Evolutionary conservation across 164 flowering plant genomes (phyloP).

Genomic region (Vitis rotundifolia): DNA sequence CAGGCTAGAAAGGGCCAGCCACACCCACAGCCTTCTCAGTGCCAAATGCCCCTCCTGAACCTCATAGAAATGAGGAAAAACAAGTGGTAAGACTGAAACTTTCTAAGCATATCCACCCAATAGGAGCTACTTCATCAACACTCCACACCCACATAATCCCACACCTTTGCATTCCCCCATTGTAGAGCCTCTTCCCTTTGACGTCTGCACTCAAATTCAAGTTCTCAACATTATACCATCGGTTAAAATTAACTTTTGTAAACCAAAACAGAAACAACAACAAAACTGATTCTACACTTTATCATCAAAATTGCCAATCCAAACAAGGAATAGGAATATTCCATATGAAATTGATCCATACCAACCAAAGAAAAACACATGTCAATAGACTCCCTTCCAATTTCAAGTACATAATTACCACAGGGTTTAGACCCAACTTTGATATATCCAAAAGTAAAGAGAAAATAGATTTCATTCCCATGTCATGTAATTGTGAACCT

Average conservation of each 20-base stretch:
- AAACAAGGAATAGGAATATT: too few species aligned
- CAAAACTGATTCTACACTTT: not conserved
- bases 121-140: constrained; percentile 28
- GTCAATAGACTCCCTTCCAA: too few species aligned
- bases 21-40: constrained; percentile 55
- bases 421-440: too few species aligned
- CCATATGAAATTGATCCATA: too few species aligned
- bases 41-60: constrained; percentile 68
- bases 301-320: too few species aligned
- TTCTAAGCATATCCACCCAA: constrained; percentile 28
- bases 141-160: constrained; percentile 20
- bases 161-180: constrained; percentile 36
- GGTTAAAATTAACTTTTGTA: not conserved
- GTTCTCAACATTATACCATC: not conserved
- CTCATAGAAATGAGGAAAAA: constrained; percentile 67
- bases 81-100: constrained; percentile 52
- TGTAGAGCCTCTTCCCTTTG: constrained; percentile 34
- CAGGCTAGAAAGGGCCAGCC: constrained; percentile 59
- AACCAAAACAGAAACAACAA: not conserved
- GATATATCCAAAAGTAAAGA: too few species aligned
- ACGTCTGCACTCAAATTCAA: constrained; percentile 36
- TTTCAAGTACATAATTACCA: too few species aligned
- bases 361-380: too few species aligned
- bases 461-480: too few species aligned
- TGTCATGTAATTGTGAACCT: too few species aligned